Percentiles rank a stretch among this genome's conserved stretches.
Conservation (phyloP, 2,329 filamentous ascomycete species). For the Aspergillus neoniger region DNA sequence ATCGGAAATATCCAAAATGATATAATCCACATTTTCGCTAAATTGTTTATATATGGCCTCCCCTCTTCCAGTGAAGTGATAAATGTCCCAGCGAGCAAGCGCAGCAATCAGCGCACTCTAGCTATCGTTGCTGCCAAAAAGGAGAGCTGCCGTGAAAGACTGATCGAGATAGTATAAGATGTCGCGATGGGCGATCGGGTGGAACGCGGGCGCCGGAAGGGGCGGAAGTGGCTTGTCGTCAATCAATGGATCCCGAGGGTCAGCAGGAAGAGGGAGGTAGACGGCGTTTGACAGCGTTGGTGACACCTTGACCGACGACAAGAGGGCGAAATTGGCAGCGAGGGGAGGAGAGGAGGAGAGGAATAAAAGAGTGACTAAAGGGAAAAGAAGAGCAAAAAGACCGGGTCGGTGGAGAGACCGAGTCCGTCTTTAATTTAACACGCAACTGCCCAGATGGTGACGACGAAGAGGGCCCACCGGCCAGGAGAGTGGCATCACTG, state of each 20-base stretch:
- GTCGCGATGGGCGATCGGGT: background rate
- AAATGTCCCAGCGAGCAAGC: background rate
- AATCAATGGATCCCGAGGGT: background rate
- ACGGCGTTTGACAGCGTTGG: no score
- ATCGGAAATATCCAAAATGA: conserved; percentile 60
- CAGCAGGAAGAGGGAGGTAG: background rate
- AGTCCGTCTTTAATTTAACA: background rate
- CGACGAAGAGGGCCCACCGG: background rate
- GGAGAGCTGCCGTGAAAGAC: background rate
- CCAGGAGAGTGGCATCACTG: background rate
- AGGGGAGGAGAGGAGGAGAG: background rate
- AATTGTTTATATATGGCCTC: background rate
- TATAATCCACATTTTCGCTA: conserved; percentile 44
- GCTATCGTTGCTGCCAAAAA: background rate
- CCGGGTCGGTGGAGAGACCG: background rate
- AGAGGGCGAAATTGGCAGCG: background rate
- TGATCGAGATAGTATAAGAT: background rate
- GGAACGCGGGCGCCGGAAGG: conserved; percentile 12
- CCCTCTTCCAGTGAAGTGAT: background rate
- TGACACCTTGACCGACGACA: background rate
- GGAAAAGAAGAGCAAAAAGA: background rate
- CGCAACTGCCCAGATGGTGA: conserved; percentile 2
- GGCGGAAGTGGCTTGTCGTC: conserved; percentile 20
- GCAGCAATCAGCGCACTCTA: background rate
- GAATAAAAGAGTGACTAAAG: background rate